These are phyloP conservation scores for Citrullus mucosospermus DNA, from an alignment of 306 rosid species.

Conservation along the genomic window DNA sequence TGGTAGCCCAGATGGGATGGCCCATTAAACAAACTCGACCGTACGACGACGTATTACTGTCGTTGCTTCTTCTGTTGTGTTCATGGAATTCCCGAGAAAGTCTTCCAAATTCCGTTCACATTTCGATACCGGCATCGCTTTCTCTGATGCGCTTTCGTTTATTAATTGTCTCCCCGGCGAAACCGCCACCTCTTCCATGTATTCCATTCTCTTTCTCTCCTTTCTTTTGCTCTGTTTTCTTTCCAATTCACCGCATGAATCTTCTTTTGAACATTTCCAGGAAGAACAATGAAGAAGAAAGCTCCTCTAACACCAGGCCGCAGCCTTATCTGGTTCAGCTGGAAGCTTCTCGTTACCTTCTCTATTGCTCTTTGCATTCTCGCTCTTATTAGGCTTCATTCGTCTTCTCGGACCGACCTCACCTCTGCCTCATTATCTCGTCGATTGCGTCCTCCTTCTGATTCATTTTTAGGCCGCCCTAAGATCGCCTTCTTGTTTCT, in stretches of 20 bases:
- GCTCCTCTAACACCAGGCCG: conserved; percentile 25
- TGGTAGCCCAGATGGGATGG: neutral
- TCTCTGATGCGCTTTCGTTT: conserved; percentile 1
- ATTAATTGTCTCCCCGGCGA: neutral
- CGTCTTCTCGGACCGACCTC: conserved; percentile 18
- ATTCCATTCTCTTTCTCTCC: neutral
- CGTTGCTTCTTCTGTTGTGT: neutral
- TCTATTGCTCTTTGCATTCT: conserved; percentile 35
- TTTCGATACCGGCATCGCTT: neutral
- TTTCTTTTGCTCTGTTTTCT: neutral
- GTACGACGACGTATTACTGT: neutral
- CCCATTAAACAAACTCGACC: conserved; percentile 1
- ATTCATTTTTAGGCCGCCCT: conserved; percentile 38
- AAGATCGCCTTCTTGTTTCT: conserved; percentile 84
- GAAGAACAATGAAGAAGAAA: conserved; percentile 29
- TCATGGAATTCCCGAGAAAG: neutral
- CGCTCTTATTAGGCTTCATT: conserved; percentile 41
- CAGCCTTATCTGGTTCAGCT: conserved; percentile 31
- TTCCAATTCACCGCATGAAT: neutral
- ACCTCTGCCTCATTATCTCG: conserved; percentile 11
- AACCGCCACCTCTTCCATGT: conserved; percentile 2
- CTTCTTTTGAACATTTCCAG: neutral
- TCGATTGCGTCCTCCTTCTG: conserved; percentile 25
- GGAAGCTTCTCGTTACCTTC: conserved; percentile 44
- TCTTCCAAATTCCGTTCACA: neutral